phyloP scores from a whole-genome alignment of 192 early-diverging fungal species.

The Backusella australiensis region DNA sequence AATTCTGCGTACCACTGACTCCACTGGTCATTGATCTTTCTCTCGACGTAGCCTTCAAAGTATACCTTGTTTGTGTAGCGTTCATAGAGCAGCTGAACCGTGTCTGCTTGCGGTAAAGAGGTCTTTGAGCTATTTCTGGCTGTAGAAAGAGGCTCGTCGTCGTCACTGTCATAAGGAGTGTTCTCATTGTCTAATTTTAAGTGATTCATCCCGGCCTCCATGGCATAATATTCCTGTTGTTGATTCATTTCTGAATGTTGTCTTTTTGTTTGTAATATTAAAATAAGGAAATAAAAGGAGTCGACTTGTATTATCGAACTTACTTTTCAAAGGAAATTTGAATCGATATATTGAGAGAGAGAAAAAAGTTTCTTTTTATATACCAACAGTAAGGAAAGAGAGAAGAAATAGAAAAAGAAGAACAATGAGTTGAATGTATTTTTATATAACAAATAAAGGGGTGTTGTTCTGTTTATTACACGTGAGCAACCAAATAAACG shows the following conservation, averaged over 20 bases:
- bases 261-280: background rate
- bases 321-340: background rate
- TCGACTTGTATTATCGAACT: background rate
- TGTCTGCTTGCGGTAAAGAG: constrained; percentile 29
- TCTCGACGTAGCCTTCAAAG: constrained; percentile 65
- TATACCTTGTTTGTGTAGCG: constrained; percentile 66
- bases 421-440: background rate
- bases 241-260: constrained; percentile 1
- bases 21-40: constrained; percentile 68
- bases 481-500: background rate
- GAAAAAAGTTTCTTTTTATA: background rate
- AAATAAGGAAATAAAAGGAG: background rate
- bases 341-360: background rate
- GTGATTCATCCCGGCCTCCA: background rate
- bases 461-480: background rate
- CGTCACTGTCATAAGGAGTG: background rate
- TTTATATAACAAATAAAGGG: background rate
- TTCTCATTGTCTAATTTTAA: constrained; percentile 1
- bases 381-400: background rate
- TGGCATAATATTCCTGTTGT: background rate
- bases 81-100: constrained; percentile 57
- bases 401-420: background rate
- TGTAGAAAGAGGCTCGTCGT: constrained; percentile 8
- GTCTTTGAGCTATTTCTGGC: background rate
- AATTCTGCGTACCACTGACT: constrained; percentile 73